phyloP scores from a whole-genome alignment of 768 basidiomycete genomes.

The Tulasnella sp. region DNA sequence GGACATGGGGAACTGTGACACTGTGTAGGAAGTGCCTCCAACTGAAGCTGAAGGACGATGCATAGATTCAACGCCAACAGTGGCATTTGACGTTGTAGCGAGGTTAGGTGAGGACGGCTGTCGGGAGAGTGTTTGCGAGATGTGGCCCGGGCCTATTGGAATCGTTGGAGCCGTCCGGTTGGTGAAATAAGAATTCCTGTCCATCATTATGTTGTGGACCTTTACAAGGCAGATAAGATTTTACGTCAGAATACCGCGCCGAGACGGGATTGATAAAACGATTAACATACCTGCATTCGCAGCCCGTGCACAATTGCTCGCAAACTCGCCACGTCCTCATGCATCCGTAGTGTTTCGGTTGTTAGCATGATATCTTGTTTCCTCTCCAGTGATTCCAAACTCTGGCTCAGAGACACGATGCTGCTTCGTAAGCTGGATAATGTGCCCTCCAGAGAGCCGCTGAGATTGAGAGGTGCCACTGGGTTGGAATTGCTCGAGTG shows the following conservation, averaged over 20 bases:
- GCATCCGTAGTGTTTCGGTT: slow-evolving; percentile 66
- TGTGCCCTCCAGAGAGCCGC: slow-evolving; percentile 61
- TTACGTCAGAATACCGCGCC: neutral
- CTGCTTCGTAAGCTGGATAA: slow-evolving; percentile 57
- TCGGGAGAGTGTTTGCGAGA: neutral
- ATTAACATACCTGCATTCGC: slow-evolving; percentile 61
- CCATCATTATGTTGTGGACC: slow-evolving; percentile 73
- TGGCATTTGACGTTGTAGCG: neutral
- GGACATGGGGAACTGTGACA: slow-evolving; percentile 11
- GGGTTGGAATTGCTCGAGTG: slow-evolving; percentile 5
- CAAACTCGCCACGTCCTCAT: slow-evolving; percentile 69
- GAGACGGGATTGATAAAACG: neutral
- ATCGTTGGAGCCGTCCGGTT: neutral
- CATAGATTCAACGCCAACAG: neutral
- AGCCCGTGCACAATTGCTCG: slow-evolving; percentile 69
- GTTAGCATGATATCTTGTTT: slow-evolving; percentile 62
- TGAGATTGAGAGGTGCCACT: slow-evolving; percentile 61
- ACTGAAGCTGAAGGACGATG: slow-evolving; percentile 1
- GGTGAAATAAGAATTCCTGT: slow-evolving; percentile 50
- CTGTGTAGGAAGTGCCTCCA: slow-evolving; percentile 24
- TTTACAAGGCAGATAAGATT: slow-evolving; percentile 35
- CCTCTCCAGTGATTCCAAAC: slow-evolving; percentile 59
- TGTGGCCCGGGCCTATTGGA: neutral
- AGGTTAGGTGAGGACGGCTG: slow-evolving; percentile 19
- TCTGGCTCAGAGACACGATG: slow-evolving; percentile 54